Evolutionary conservation across 257 asterid genomes (phyloP), one percentile per base, ranked within the genome.

Genomic region (Petunia secreta): DNA sequence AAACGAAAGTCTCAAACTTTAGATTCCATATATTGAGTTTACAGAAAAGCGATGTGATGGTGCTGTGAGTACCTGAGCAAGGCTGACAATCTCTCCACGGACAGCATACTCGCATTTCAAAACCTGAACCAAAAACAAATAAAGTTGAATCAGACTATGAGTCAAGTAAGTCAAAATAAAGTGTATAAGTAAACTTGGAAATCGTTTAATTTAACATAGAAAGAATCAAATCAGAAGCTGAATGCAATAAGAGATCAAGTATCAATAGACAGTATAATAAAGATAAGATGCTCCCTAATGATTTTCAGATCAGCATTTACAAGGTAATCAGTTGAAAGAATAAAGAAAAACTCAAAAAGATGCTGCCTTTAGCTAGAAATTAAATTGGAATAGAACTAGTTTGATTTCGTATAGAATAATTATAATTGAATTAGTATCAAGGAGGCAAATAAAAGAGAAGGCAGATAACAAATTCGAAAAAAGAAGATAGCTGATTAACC

Each of bases 91-190:
- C 82, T 95, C 99, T 65, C 99, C 99, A 53, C 99, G 99, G 63
- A 95, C 98, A 60, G 99, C 99, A 88, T 95, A 93, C 79, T 95
- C 97, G 6, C 99, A 93, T 85, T 91, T 91, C 90, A 90, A 68
- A 66, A 94, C 95, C 98, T 94, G 93, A 25, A 83, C 78, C 85
- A 76, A 80, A 40, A 75, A 79, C 10, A 77, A 59, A 10, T 50
- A 79, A 9, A 57, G 69, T 43, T 81, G 60, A n/a, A 48, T 54
- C 41, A 25, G 25, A 25, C 25, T 25, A 25, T 25, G 25, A 16
- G 39, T 58, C 82, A 78, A 62, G 75, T 5, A 4, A 57, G 2
- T 4, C 16, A 16, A 63, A 58, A 5, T 15, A 55, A 0, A 6
- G 50, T 63, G 8, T 14, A 39, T 4, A 1, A 40, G 57, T 4